Conservation (phyloP, 441 rosid species). For the Gossypium gossypioides region DNA sequence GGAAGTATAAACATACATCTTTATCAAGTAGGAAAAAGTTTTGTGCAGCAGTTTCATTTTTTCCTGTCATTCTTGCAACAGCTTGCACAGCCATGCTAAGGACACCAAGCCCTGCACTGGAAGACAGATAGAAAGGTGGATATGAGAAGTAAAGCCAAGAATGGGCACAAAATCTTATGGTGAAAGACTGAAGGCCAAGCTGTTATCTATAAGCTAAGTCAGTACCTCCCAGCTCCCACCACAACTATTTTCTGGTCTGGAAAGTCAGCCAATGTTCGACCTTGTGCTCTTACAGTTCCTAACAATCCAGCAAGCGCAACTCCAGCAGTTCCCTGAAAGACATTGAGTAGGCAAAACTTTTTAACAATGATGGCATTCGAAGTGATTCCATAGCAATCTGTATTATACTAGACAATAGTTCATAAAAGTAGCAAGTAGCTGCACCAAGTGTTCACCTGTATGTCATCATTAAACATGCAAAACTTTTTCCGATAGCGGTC, state of each 20-base stretch:
- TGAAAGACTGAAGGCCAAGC: background rate
- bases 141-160: conserved; percentile 7
- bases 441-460: conserved; percentile 51
- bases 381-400: conserved; percentile 3
- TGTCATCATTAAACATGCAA: conserved; percentile 97
- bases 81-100: conserved; percentile 72
- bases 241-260: conserved; percentile 90
- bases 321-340: conserved; percentile 94
- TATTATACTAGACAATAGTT: background rate
- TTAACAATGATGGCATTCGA: conserved; percentile 2
- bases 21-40: conserved; percentile 77
- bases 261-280: conserved; percentile 69
- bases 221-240: conserved; percentile 98
- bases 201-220: background rate
- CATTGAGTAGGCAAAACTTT: conserved; percentile 16
- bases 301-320: conserved; percentile 94
- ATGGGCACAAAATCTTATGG: conserved; percentile 1
- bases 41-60: conserved; percentile 37
- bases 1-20: conserved; percentile 48
- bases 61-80: conserved; percentile 69
- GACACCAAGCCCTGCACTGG: conserved; percentile 98
- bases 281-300: conserved; percentile 95
- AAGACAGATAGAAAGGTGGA: conserved; percentile 19
- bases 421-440: conserved; percentile 16
- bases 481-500: conserved; percentile 76